Conservation (phyloP, 2,329 filamentous ascomycete species). For the Colletotrichum tropicale region DNA sequence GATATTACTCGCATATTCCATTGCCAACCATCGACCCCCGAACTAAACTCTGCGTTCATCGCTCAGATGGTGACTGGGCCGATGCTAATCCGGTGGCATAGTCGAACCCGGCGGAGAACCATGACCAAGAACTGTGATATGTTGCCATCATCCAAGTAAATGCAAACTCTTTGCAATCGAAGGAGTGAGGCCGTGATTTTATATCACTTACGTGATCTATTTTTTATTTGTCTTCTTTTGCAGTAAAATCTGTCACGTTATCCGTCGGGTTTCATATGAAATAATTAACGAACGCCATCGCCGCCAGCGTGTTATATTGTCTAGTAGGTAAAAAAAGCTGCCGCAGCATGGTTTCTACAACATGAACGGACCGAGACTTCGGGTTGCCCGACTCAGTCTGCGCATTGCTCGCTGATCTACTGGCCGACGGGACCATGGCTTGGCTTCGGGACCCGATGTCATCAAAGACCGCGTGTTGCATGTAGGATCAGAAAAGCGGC, state of each 20-base stretch:
- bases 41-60: neutral
- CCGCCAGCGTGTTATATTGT: neutral
- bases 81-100: neutral
- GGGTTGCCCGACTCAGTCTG: neutral
- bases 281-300: neutral
- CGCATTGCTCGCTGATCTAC: neutral
- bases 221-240: neutral
- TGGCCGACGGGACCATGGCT: neutral
- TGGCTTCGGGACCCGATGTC: neutral
- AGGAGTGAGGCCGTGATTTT: neutral
- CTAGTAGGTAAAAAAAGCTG: neutral
- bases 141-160: neutral
- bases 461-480: neutral
- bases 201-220: neutral
- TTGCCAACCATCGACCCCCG: neutral
- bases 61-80: neutral
- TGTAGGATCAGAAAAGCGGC: neutral
- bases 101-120: neutral
- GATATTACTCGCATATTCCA: neutral
- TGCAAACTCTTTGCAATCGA: neutral
- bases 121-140: neutral
- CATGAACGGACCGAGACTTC: neutral
- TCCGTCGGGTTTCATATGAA: too few species aligned
- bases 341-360: neutral
- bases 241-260: too few species aligned